Evolutionary conservation across 164 flowering plant genomes (phyloP).

Genomic region (Dillenia suffruticosa): DNA sequence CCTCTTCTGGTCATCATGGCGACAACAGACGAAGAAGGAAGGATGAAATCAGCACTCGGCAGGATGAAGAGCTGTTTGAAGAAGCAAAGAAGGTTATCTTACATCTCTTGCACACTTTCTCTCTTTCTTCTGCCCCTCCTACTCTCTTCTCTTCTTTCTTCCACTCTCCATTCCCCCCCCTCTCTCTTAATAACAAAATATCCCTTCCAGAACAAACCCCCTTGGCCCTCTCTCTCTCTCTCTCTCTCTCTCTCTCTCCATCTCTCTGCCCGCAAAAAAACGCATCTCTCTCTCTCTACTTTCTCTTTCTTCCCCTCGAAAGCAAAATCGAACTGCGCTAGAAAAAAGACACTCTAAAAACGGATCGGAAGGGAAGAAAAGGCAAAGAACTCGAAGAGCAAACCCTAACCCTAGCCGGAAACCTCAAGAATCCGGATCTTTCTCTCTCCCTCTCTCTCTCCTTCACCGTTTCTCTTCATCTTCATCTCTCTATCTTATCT

Average conservation of each 20-base stretch:
- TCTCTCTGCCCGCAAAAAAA: slow-evolving; percentile 33
- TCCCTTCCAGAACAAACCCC: too few relatives aligned
- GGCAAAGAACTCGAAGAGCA: slow-evolving; percentile 7
- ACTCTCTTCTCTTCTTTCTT: slow-evolving; percentile 3
- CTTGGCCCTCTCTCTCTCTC: too few relatives aligned
- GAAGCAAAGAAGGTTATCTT: slow-evolving; percentile 35
- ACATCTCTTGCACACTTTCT: slow-evolving; percentile 73
- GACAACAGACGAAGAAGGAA: slow-evolving; percentile 88
- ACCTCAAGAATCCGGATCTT: background rate
- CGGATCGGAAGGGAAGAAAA: slow-evolving; percentile 9
- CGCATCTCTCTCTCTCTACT: slow-evolving; percentile 17
- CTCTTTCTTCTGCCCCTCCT: slow-evolving; percentile 9
- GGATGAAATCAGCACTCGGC: slow-evolving; percentile 91
- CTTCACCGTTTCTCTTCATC: background rate
- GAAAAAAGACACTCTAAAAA: slow-evolving; percentile 2
- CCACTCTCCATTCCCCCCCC: background rate
- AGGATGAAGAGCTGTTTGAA: slow-evolving; percentile 58
- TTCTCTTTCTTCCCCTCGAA: background rate
- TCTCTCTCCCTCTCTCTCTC: background rate
- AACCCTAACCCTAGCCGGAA: slow-evolving; percentile 18
- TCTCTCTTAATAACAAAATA: background rate
- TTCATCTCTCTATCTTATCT: background rate
- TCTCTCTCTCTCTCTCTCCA: too few relatives aligned
- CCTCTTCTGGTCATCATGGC: slow-evolving; percentile 95
- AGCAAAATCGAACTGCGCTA: background rate